phyloP scores from a whole-genome alignment of 129 eudicot species.

The Smallanthus sonchifolius region DNA sequence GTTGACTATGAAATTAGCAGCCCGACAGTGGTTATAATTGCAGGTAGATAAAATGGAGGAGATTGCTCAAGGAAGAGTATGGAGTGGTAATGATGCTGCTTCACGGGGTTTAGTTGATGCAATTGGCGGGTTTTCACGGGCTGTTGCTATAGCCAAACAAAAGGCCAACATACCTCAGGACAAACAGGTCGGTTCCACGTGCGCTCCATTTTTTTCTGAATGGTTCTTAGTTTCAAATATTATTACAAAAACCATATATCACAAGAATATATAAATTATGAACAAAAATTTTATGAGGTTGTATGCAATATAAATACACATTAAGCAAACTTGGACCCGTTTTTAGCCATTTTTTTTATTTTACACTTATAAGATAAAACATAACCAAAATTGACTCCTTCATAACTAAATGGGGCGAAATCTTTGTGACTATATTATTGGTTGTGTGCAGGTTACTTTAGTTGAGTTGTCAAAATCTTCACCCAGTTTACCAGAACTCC shows the following conservation, averaged over 20 bases:
- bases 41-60: slow-evolving; percentile 19
- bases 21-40: background rate
- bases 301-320: background rate
- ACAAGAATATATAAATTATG: too few relatives aligned
- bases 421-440: background rate
- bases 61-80: slow-evolving; percentile 24
- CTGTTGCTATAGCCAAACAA: slow-evolving; percentile 87
- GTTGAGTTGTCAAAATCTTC: slow-evolving; percentile 81
- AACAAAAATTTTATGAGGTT: background rate
- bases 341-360: too few relatives aligned
- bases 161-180: slow-evolving; percentile 82
- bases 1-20: background rate
- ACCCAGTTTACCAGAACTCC: slow-evolving; percentile 54
- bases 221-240: background rate
- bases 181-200: slow-evolving; percentile 36
- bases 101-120: slow-evolving; percentile 92
- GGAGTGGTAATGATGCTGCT: slow-evolving; percentile 62
- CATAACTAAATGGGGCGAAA: background rate
- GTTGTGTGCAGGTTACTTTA: slow-evolving; percentile 52
- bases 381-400: background rate
- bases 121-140: slow-evolving; percentile 83
- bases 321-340: background rate
- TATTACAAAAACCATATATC: too few relatives aligned
- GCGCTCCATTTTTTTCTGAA: background rate
- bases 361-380: background rate